Evolutionary conservation across 768 basidiomycete genomes (phyloP), one percentile per base, ranked within the genome.

Genomic region (Pleurotus giganteus): DNA sequence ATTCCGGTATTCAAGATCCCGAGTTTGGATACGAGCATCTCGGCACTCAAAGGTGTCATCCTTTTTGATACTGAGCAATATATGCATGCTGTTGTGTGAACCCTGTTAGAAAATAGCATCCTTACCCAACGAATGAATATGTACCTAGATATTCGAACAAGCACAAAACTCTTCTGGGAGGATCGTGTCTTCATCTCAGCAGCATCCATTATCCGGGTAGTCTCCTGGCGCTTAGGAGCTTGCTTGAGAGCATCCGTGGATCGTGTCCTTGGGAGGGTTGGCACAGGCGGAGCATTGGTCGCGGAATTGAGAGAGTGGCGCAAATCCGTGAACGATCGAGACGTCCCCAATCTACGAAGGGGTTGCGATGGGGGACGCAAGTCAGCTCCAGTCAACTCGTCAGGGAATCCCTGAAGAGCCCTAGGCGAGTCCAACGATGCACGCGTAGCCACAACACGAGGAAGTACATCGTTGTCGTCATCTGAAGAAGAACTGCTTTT

Each of bases 111-210:
- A 36, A 56, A 59, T 2, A 57, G 58, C 27, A 59, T 42, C 31
- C 51, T 60, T 39, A 61, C 56, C n/a, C 59, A 57, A 7, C 56
- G 63, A 23, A n/a, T 47, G 31, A 29, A 58, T 41, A 62, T 72
- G 36, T 59, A 83, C 87, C 88, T 89, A 11, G 85, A 80, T 17
- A 96, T 80, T 61, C 79, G 78, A 52, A 96, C 88, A 37, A 84
- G 75, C 42, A 94, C 82, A 61, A 95, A 96, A 4, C 85, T 93
- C 61, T 93, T 93, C 67, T 86, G 82, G 0, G 83, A 81, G 1
- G 93, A 91, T 5, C 94, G 82, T 11, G 78, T 81, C 65, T 85
- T 89, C 89, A 91, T 91, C 64, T 88, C 85, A n/a, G 82, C 80
- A 2, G 88, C 87, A 63, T 89, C 89, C 24, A 79, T 80, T 24